These are phyloP conservation scores for Cydonia oblonga DNA, from an alignment of 331 rosid species.

Conservation along the genomic window DNA sequence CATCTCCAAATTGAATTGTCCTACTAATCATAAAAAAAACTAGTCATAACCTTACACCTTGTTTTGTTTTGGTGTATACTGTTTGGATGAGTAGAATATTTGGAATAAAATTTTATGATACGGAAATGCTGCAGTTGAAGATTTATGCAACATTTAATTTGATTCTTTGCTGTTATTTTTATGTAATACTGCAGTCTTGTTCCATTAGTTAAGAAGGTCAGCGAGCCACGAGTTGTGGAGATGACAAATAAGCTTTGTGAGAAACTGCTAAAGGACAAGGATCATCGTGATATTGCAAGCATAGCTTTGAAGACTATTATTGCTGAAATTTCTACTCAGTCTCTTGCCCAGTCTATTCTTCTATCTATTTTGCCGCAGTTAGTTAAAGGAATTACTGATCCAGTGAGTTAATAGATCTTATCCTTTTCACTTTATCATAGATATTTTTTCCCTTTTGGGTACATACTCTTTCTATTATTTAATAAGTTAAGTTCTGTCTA, in stretches of 20 bases:
- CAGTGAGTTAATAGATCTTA: slow-evolving; percentile 39
- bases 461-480: not conserved
- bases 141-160: not conserved
- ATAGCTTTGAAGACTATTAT: slow-evolving; percentile 93
- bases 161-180: slow-evolving; percentile 1
- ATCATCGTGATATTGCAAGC: slow-evolving; percentile 92
- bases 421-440: not conserved
- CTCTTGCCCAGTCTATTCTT: slow-evolving; percentile 85
- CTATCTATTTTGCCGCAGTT: slow-evolving; percentile 59
- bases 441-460: not conserved
- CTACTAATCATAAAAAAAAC: not conserved
- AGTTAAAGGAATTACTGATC: slow-evolving; percentile 67
- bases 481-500: not conserved
- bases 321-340: slow-evolving; percentile 76
- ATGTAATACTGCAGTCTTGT: slow-evolving; percentile 55
- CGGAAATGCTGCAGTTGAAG: not conserved
- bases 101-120: not conserved
- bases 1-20: not conserved
- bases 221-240: slow-evolving; percentile 77
- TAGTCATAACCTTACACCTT: not conserved
- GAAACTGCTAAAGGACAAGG: slow-evolving; percentile 80
- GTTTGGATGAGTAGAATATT: not conserved
- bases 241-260: slow-evolving; percentile 76
- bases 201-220: slow-evolving; percentile 85
- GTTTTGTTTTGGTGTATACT: not conserved